Percentiles rank a stretch among this genome's conserved stretches.
Conservation (phyloP, 2,329 filamentous ascomycete species). For the Sarocladium kiliense region DNA sequence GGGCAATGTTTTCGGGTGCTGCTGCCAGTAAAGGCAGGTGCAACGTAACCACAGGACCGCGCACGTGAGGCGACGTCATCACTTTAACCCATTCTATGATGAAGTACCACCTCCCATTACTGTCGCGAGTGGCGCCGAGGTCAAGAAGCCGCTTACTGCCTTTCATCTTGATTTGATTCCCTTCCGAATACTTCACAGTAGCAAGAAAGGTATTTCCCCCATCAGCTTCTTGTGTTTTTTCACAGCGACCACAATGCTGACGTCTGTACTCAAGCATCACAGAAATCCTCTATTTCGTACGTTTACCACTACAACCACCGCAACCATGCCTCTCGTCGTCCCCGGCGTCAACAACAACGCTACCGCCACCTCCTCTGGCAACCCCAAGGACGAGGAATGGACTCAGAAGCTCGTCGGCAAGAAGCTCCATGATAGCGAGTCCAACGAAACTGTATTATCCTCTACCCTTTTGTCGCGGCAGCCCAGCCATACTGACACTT, state of each 20-base stretch:
- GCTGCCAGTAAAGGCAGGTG: neutral
- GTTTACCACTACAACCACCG: neutral
- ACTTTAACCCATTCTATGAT: neutral
- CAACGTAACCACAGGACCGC: neutral
- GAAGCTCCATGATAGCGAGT: conserved; percentile 46
- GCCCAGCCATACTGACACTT: neutral
- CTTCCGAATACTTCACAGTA: neutral
- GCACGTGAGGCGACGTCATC: conserved; percentile 8
- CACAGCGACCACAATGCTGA: too few species aligned
- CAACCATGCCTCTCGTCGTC: conserved; percentile 60
- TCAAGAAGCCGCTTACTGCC: neutral
- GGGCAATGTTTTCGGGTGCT: neutral
- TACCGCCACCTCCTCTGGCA: neutral
- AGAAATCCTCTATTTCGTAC: too few species aligned
- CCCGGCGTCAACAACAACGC: conserved; percentile 48
- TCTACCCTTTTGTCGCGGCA: neutral
- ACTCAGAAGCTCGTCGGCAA: conserved; percentile 59
- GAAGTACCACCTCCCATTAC: neutral
- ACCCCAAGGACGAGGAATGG: conserved; percentile 50
- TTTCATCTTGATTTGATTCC: neutral
- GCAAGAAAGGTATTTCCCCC: neutral
- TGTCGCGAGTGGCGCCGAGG: neutral
- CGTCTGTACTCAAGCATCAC: too few species aligned
- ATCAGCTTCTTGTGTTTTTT: neutral
- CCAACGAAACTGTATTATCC: conserved; percentile 46